Base-by-base conservation (phyloP, 768 basidiomycete species). In the Candolleomyces efflorescens region DNA sequence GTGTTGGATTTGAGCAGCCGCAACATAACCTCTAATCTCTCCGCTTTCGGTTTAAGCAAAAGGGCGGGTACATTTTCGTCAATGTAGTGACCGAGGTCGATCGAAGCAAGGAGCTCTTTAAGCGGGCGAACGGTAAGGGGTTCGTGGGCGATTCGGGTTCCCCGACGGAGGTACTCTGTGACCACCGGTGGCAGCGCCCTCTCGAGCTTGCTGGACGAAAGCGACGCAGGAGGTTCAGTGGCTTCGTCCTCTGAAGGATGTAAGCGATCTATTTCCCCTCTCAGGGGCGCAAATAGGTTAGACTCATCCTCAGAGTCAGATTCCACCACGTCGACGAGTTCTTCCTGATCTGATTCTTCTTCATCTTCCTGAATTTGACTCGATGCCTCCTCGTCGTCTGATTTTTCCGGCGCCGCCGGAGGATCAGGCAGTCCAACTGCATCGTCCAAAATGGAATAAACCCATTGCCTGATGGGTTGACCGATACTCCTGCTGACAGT, bases 261-360 rank as follows among this genome's bases (percentile, higher is more conserved):
- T 37, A 91, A 77, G 37, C 82, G 81, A 52, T 83, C 72, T 20
- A 92, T 71, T 56, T 83, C 87, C 18, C 86, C 86, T 60, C 81
- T 86, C 15, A 91, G 71, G 27, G 87, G 87, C 6, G 87, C 88
- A 7, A 91, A 75, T 18, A 67, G 69, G 5, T 71, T 75, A 7
- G 37, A 37, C 13, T 48, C 23, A 24, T 20, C 47, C 46, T 77
- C 80, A 15, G 78, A 77, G 58, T 86, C 76, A 23, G 79, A 79
- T 63, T 89, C 85, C 0, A 83, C 75, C 11, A 90, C 88, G 58
- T 89, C 89, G 44, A 91, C 74, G 17, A 90, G 69, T 58, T 90
- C 86, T 59, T 86, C 80, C 12, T 76, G 79, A 17, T 79, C 79
- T 26, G 32, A 32, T 36, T 69, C 69, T 27, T 68, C 64, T 15